Base-by-base conservation (phyloP, 805 yeast genomes). In the Jamesozyma jinghongensis region DNA sequence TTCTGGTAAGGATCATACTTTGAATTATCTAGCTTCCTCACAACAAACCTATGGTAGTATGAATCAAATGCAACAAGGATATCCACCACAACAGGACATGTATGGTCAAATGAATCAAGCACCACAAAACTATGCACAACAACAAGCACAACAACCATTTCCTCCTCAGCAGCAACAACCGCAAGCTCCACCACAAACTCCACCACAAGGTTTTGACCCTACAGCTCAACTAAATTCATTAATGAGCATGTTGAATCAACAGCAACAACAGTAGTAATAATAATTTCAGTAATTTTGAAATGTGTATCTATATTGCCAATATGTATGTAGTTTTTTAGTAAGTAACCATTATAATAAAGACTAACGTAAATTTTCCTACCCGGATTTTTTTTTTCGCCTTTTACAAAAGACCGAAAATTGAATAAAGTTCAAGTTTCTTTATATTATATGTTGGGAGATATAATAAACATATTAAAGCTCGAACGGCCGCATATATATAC, bases 1-100 rank as follows among this genome's bases (percentile, higher is more conserved):
- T 56, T 82, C 94, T 3, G 80, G 81, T 41, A 71, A 70, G 51
- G 79, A 81, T 2, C 79, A 78, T 47, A 45, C 45, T n/a, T n/a
- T n/a, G 22, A 28, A 25, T 16, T 38, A 29, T 26, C 27, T 34
- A 16, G 19, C 20, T 5, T 35, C 39, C 16, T 36, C 43, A 29
- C 26, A 32, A n/a, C 54, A 50, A 44, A 40, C 47, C 42, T 43
- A 49, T 25, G 43, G 45, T 13, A 54, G 46, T 39, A 43, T 53
- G 40, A 52, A 51, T 16, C 42, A 19, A 7, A 43, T 39, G 8
- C 48, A 36, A 22, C 49, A 19, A 22, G 34, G 32, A 6, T 32
- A 14, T 14, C 32, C 37, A 5, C 36, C 41, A 26, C 40, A 40
- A 19, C 25, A 32, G 7, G 54, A 50, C 41, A 40, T 50, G 45